phyloP scores from a whole-genome alignment of 1,284 basidiomycete species.

The Phellinidium pouzarii region DNA sequence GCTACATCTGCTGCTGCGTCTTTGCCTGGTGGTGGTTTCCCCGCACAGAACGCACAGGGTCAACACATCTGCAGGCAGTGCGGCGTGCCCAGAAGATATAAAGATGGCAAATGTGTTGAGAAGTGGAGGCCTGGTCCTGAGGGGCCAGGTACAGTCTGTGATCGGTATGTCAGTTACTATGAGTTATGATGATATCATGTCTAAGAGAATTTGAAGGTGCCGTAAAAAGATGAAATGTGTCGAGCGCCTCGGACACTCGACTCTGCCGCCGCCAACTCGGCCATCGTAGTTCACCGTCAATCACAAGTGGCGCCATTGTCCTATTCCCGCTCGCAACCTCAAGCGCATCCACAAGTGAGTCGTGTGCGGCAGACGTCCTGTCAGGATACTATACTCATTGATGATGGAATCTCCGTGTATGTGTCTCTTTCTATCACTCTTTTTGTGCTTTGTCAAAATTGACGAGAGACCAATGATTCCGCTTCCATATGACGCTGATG shows the following conservation, averaged over 20 bases:
- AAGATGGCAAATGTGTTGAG: slow-evolving; percentile 79
- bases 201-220: slow-evolving; percentile 41
- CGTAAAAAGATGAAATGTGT: slow-evolving; percentile 83
- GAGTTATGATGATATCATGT: background rate
- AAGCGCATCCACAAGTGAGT: background rate
- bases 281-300: slow-evolving; percentile 25
- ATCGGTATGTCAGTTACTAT: slow-evolving; percentile 40
- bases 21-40: slow-evolving; percentile 33
- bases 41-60: slow-evolving; percentile 53
- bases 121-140: slow-evolving; percentile 82
- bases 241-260: slow-evolving; percentile 63
- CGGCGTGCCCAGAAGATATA: slow-evolving; percentile 61
- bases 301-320: background rate
- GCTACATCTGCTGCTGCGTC: slow-evolving; percentile 17
- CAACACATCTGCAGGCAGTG: slow-evolving; percentile 73
- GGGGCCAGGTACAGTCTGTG: slow-evolving; percentile 78
- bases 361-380: background rate
- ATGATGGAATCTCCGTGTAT: too few species aligned
- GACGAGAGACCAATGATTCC: too few species aligned
- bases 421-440: too few species aligned
- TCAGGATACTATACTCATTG: background rate
- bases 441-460: too few species aligned
- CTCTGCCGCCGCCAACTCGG: slow-evolving; percentile 13
- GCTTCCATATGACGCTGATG: too few species aligned
- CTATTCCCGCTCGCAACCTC: background rate